Base-by-base conservation (phyloP, 2,329 filamentous ascomycete genomes). In the Talaromyces sp. region DNA sequence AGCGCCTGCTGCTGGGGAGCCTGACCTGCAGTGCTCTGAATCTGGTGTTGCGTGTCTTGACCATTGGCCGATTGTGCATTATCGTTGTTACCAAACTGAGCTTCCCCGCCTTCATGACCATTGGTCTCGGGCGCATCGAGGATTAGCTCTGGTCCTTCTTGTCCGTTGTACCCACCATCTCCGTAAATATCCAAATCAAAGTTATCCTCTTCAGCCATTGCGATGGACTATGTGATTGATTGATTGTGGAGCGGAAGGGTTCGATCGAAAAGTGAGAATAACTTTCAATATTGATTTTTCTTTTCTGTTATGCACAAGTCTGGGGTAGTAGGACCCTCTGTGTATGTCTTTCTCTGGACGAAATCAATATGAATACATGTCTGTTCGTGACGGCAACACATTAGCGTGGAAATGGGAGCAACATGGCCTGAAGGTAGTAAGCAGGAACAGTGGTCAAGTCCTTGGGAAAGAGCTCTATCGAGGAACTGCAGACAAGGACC, bases 141-240 rank as follows among this genome's bases (percentile, higher is more conserved):
- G 31, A 77, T 76, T 63, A 79, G 68, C n/a, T 78, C 77, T 16
- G 75, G 68, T 52, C 78, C 76, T 33, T 79, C 78, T 37, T 76
- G 72, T 60, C 73, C 73, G 69, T 78, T 81, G 66, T 79, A 80
- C 63, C 77, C 74, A 65, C 87, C 85, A 72, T 89, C 86, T 68
- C 87, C 87, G 73, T 89, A 89, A 78, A 89, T 88, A 75, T 89
- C 87, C 81, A 89, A 88, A 71, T 89, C 87, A 81, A 89, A 89
- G 73, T 87, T 88, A 77, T 89, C 87, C 77, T 88, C 87, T 73
- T 84, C 77, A 65, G 81, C 79, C 81, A 82, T 82, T 65, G 72
- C 70, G 74, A 67, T 71, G 54, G 47, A 22, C 48, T 74, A 74
- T 63, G 63, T 43, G 56, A 31, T 24, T 57, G 52, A 54, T 50